Evolutionary conservation across 352 stramenopile genomes (phyloP), one percentile per base, ranked within the genome.

Genomic region (Pythium aristosporum): DNA sequence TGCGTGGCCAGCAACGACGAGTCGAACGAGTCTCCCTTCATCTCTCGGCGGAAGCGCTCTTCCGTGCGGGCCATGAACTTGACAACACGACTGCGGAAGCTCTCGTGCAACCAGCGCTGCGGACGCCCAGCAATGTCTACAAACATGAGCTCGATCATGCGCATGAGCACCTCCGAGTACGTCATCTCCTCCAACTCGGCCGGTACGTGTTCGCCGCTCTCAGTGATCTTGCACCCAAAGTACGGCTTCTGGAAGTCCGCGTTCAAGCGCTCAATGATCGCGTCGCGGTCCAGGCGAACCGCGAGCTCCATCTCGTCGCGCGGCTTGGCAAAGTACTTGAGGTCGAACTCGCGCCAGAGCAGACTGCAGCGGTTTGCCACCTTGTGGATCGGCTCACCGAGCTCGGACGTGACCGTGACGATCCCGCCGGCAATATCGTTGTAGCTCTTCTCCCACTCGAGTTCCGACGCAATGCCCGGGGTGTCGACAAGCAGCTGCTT

Each of bases 221-320:
- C 65, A 5, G 36, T 68, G 54, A 80, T 67, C 62, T 87, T 86
- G 49, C 72, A 76, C 13, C 88, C 88, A 65, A 96, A 96, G 74
- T 94, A 96, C 34, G 82, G 83, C 72, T 96, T 96, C 70, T 96
- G 88, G 69, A 91, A 96, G 57, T 96, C 85, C 5, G 82, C 69
- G 54, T 96, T 96, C 36, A 96, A 63, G 18, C 76, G 74, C n/a
- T 68, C 68, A 41, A 94, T 91, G 56, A 96, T 94, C 43, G 76
- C 48, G 20, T 88, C 72, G 75, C 91, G 92, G 72, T 92, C 83
- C 5, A 84, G 51, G 12, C 81, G 72, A 21, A 96, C 75, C 3
- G 84, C 79, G 3, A 82, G 60, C 51, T 80, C 82, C 25, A 92
- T 67, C 54, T 96, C 79, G 8, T 91, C 87, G 37, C 79, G 80